Conservation (phyloP, 306 rosid genomes). For the Urtica urens region DNA sequence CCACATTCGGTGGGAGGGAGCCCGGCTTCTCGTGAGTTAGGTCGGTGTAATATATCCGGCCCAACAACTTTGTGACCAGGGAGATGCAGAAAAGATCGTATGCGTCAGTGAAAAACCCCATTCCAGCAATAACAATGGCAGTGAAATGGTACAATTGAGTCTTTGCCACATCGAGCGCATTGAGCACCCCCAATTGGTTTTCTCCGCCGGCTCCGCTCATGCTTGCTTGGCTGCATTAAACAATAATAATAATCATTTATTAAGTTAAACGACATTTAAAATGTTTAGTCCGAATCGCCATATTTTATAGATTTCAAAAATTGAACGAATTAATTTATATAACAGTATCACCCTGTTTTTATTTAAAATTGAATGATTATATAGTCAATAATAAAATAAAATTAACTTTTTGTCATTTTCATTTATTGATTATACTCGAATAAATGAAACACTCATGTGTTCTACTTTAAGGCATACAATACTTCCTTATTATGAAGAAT, state of each 20-base stretch:
- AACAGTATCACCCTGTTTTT: too few relatives aligned
- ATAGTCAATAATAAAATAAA: too few relatives aligned
- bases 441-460: too few relatives aligned
- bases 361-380: too few relatives aligned
- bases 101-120: constrained; percentile 95
- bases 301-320: not conserved
- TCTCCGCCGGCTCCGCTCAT: constrained; percentile 27
- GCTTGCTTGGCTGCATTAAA: not conserved
- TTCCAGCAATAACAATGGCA: constrained; percentile 84
- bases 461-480: too few relatives aligned
- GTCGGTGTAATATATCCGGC: constrained; percentile 41
- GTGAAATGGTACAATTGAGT: constrained; percentile 89
- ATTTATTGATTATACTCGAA: too few relatives aligned
- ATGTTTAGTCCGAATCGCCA: too few relatives aligned
- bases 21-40: constrained; percentile 32
- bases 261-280: not conserved
- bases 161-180: constrained; percentile 68
- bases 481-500: too few relatives aligned
- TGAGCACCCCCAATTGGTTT: constrained; percentile 51
- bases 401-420: too few relatives aligned
- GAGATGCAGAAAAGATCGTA: constrained; percentile 86
- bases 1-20: constrained; percentile 50
- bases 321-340: too few relatives aligned
- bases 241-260: not conserved
- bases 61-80: constrained; percentile 61